Conservation (phyloP, 768 basidiomycete genomes). For the Lactarius pseudohatsudake region DNA sequence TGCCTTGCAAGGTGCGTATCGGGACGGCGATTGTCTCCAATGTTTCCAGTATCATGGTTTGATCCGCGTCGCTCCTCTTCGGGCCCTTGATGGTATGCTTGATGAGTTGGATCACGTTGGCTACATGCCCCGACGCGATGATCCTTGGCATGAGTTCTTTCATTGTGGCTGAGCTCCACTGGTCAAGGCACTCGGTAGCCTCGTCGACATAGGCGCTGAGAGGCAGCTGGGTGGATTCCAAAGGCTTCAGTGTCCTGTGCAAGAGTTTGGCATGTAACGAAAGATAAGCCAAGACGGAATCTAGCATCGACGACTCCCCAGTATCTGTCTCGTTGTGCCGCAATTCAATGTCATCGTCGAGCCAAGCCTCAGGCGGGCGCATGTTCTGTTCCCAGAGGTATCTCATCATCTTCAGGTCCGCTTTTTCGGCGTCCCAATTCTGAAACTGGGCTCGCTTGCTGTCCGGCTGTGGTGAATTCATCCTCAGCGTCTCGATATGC, state of each 20-base stretch:
- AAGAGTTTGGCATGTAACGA: conserved; percentile 3
- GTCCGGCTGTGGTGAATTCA: not conserved
- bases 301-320: not conserved
- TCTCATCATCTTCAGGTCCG: conserved; percentile 2
- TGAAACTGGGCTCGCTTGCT: not conserved
- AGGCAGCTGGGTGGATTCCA: not conserved
- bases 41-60: conserved; percentile 1
- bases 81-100: not conserved
- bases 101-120: conserved; percentile 8
- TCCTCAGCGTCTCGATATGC: conserved; percentile 10
- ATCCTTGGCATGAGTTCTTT: conserved; percentile 5
- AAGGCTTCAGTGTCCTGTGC: conserved; percentile 1
- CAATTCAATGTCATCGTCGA: not conserved
- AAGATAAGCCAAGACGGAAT: conserved; percentile 5
- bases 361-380: not conserved
- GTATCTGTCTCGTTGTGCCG: conserved; percentile 3
- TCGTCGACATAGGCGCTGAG: not conserved
- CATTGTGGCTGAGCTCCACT: conserved; percentile 7
- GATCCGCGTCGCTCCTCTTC: conserved; percentile 2
- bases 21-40: not conserved
- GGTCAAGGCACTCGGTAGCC: conserved; percentile 8
- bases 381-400: conserved; percentile 5
- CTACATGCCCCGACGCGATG: conserved; percentile 9
- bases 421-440: not conserved
- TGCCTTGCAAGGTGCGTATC: not conserved